Percentiles rank a stretch among this genome's conserved stretches.
Evolutionary conservation across 306 rosid species (phyloP).

Genomic region (Dalbergia cultrata): DNA sequence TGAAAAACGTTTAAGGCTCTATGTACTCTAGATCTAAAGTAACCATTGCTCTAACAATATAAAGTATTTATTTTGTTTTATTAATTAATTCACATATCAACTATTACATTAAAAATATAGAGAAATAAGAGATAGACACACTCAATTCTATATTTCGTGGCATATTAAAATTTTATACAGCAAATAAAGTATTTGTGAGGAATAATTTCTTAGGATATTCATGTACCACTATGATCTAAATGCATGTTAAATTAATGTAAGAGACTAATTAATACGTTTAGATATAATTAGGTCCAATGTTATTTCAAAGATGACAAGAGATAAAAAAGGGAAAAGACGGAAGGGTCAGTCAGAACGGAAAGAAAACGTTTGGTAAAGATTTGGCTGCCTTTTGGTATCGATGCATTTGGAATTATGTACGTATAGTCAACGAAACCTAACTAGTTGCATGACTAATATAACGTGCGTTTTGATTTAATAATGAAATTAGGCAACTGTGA

Average conservation of each 20-base stretch:
- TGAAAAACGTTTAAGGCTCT: background rate
- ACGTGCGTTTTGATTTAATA: conserved; percentile 13
- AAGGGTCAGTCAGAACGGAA: background rate
- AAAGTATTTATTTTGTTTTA: background rate
- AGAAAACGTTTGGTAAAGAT: conserved; percentile 37
- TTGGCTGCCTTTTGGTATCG: conserved; percentile 44
- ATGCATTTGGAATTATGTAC: conserved; percentile 26
- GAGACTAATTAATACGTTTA: background rate
- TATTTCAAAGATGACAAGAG: conserved; percentile 6
- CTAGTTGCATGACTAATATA: conserved; percentile 23
- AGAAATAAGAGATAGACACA: no score
- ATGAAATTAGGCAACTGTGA: conserved; percentile 34
- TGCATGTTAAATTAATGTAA: background rate
- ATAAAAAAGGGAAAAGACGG: background rate
- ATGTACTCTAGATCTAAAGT: background rate
- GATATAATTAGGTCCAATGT: conserved; percentile 4
- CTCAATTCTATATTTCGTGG: no score
- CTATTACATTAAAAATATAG: no score
- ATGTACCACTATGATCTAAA: background rate
- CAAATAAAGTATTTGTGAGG: background rate
- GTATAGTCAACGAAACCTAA: conserved; percentile 41
- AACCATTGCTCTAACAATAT: background rate
- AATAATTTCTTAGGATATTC: background rate
- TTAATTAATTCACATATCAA: no score
- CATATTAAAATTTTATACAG: no score